These are phyloP conservation scores for Albatrellus sp. DNA, from an alignment of 1,284 basidiomycete species.

Conservation along the genomic window DNA sequence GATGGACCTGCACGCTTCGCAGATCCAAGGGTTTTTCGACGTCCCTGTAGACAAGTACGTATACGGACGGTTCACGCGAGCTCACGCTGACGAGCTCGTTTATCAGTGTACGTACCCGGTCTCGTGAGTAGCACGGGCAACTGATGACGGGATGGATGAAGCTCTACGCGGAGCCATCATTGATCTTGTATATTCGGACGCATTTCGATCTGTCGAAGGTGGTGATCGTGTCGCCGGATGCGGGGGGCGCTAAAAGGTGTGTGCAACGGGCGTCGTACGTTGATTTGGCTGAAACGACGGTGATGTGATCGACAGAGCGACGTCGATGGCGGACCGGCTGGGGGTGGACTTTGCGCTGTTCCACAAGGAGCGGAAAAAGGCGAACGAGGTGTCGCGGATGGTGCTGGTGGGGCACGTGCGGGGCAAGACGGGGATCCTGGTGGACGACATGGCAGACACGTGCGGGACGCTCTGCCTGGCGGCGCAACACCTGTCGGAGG, in stretches of 20 bases:
- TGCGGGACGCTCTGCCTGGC: conserved; percentile 96
- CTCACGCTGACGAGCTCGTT: background rate
- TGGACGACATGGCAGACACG: conserved; percentile 99
- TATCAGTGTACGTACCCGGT: conserved; percentile 37
- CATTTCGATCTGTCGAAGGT: conserved; percentile 82
- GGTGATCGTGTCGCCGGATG: conserved; percentile 97
- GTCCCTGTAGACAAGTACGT: conserved; percentile 99
- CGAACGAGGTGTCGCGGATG: conserved; percentile 99
- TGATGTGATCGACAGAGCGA: conserved; percentile 55
- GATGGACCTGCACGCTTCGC: conserved; percentile 97
- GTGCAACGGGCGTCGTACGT: conserved; percentile 11
- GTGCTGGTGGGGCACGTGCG: conserved; percentile 91
- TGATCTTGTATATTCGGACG: conserved; percentile 89
- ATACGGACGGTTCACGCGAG: background rate
- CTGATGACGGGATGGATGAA: conserved; percentile 23
- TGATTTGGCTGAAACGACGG: background rate
- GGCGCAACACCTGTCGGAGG: conserved; percentile 80
- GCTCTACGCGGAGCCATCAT: conserved; percentile 97
- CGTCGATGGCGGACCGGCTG: conserved; percentile 92
- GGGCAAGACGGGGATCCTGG: conserved; percentile 93
- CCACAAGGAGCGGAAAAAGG: conserved; percentile 99
- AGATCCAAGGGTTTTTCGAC: conserved; percentile 99
- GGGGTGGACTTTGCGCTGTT: conserved; percentile 98
- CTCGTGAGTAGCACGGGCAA: conserved; percentile 5
- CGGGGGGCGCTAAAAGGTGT: conserved; percentile 95